phyloP scores from a whole-genome alignment of 148 eudicot genomes.

The Salicornia ramosissima region DNA sequence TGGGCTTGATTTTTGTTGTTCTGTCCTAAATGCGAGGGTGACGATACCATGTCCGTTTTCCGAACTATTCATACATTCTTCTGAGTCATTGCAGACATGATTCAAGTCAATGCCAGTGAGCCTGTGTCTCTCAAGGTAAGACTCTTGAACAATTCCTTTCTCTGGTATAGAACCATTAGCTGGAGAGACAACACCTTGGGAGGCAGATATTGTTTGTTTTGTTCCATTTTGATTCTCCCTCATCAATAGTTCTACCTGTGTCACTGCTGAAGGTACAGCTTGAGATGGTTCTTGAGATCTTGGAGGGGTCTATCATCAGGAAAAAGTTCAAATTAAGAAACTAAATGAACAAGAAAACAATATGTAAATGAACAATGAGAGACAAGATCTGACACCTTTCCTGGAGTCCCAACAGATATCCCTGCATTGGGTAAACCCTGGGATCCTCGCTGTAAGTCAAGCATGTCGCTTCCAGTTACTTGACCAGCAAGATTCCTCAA shows the following conservation, averaged over 20 bases:
- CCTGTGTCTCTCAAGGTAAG: slow-evolving; percentile 29
- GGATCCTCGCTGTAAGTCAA: slow-evolving; percentile 45
- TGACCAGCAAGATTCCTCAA: slow-evolving; percentile 64
- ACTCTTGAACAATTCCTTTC: slow-evolving; percentile 27
- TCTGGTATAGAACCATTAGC: slow-evolving; percentile 25
- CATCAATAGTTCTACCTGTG: slow-evolving; percentile 22
- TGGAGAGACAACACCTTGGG: slow-evolving; percentile 23
- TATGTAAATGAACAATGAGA: not conserved
- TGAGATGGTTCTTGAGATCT: slow-evolving; percentile 31
- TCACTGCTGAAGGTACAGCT: slow-evolving; percentile 26
- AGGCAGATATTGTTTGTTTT: slow-evolving; percentile 27
- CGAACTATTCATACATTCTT: slow-evolving; percentile 45
- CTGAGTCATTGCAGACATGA: slow-evolving; percentile 55
- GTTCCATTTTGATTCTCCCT: slow-evolving; percentile 24
- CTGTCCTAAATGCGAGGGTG: slow-evolving; percentile 36
- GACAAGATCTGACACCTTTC: slow-evolving; percentile 46
- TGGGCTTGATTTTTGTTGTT: slow-evolving; percentile 55
- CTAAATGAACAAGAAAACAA: not conserved
- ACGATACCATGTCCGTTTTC: slow-evolving; percentile 29
- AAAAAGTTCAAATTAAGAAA: slow-evolving; percentile 20
- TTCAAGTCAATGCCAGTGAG: slow-evolving; percentile 65
- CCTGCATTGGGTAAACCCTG: slow-evolving; percentile 45
- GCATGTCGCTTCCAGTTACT: slow-evolving; percentile 36
- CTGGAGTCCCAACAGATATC: slow-evolving; percentile 37
- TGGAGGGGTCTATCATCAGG: slow-evolving; percentile 39